Evolutionary conservation across 2,329 filamentous ascomycete species (phyloP).

Genomic region (Fusarium sp.): DNA sequence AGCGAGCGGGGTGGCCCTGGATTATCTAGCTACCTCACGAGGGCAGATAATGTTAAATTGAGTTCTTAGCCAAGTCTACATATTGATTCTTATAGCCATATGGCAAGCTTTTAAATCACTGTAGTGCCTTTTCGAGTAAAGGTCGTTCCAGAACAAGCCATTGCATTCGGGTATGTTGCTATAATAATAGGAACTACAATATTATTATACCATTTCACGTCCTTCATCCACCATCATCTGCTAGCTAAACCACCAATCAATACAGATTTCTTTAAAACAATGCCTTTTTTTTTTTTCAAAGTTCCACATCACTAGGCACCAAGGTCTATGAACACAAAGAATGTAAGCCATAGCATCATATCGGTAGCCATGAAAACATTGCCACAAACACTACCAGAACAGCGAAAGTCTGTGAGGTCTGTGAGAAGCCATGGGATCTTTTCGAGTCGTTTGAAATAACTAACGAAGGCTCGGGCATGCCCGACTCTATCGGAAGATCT

Average conservation of each 20-base stretch:
- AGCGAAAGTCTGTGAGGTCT: neutral
- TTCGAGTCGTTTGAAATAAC: constrained; percentile 1
- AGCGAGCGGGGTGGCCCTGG: too few species aligned
- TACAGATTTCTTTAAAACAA: constrained; percentile 15
- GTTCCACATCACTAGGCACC: neutral
- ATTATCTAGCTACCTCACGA: neutral
- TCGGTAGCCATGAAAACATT: neutral
- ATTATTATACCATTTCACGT: constrained; percentile 22
- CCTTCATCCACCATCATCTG: constrained; percentile 20
- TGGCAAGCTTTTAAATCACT: too few species aligned
- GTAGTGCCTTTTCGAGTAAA: neutral
- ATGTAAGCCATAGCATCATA: neutral
- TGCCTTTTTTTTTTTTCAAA: neutral
- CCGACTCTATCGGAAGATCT: neutral
- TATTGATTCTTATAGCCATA: neutral
- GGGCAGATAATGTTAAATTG: neutral
- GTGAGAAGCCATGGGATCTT: neutral
- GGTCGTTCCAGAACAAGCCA: neutral
- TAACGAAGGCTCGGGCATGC: neutral
- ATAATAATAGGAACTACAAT: constrained; percentile 26
- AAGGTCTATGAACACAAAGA: neutral
- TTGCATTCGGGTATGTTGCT: neutral
- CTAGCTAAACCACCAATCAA: constrained; percentile 24
- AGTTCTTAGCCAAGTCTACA: neutral
- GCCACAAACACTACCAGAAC: neutral